phyloP scores from a whole-genome alignment of 2,329 filamentous ascomycete species.

The Cytospora piceae region DNA sequence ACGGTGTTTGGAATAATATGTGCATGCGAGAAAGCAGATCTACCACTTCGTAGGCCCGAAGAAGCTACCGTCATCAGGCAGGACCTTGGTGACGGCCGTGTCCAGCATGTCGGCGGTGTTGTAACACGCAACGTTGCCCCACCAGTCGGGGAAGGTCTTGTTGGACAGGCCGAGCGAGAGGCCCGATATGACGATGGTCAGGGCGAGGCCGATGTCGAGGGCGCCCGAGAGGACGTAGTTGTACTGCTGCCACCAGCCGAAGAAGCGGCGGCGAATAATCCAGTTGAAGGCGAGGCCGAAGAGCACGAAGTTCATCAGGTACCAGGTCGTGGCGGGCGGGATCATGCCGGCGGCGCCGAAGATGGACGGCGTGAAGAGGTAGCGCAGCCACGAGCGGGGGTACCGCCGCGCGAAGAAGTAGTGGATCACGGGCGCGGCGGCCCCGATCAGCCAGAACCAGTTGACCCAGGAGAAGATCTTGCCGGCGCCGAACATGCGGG shows the following conservation, averaged over 20 bases:
- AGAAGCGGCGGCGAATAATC: constrained; percentile 49
- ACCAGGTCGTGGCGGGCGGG: constrained; percentile 46
- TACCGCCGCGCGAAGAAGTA: constrained; percentile 33
- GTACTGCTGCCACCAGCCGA: constrained; percentile 59
- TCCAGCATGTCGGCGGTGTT: constrained; percentile 3
- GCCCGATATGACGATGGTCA: constrained; percentile 55
- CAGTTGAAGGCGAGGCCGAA: constrained; percentile 57
- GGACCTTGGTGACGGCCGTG: constrained; percentile 2
- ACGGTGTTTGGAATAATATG: too few species aligned
- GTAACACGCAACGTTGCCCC: constrained; percentile 10
- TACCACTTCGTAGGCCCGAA: constrained; percentile 21
- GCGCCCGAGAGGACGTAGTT: constrained; percentile 59
- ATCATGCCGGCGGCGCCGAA: constrained; percentile 37
- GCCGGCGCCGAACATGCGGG: constrained; percentile 38
- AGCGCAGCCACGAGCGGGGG: constrained; percentile 33
- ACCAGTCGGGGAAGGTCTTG: constrained; percentile 12
- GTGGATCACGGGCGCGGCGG: constrained; percentile 34
- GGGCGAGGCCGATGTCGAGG: constrained; percentile 54
- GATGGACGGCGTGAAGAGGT: constrained; percentile 39
- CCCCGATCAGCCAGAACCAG: constrained; percentile 38
- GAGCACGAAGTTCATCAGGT: constrained; percentile 50
- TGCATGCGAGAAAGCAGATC: not conserved
- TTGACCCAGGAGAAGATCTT: constrained; percentile 38
- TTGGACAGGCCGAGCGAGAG: constrained; percentile 14
- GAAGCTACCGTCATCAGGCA: constrained; percentile 17